These are phyloP conservation scores for Encephalitozoon cuniculi DNA, from an alignment of 371 early-diverging fungal species.

Conservation along the genomic window DNA sequence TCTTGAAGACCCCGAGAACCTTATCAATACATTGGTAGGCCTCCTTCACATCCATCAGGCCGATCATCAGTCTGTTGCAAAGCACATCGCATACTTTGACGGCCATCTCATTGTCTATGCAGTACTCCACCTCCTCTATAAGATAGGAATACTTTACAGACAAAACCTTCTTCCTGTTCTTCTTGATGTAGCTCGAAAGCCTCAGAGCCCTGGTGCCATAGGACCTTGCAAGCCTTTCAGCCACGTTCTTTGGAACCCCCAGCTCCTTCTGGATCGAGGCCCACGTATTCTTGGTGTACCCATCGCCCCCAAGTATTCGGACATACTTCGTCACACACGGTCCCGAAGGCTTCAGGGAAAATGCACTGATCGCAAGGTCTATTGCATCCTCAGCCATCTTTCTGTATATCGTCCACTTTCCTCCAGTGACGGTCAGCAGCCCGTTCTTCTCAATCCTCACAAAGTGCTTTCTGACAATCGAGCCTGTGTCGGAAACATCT, in stretches of 20 bases:
- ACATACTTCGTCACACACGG: constrained; percentile 67
- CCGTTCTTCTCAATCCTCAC: constrained; percentile 73
- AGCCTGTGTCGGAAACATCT: constrained; percentile 70
- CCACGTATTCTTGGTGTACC: constrained; percentile 74
- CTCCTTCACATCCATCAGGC: constrained; percentile 83
- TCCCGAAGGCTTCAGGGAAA: constrained; percentile 60
- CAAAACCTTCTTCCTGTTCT: constrained; percentile 55
- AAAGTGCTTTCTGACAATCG: constrained; percentile 88
- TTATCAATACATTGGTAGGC: constrained; percentile 72
- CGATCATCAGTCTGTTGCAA: constrained; percentile 79
- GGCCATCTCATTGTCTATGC: constrained; percentile 80
- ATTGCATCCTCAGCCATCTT: constrained; percentile 93
- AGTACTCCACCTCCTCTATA: constrained; percentile 85
- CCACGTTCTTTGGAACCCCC: constrained; percentile 81
- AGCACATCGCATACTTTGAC: constrained; percentile 79
- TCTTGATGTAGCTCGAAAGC: constrained; percentile 53
- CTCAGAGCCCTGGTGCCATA: constrained; percentile 79
- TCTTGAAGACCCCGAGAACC: constrained; percentile 68
- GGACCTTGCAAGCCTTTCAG: constrained; percentile 74
- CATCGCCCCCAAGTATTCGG: constrained; percentile 74
- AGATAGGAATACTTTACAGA: constrained; percentile 77
- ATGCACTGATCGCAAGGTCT: constrained; percentile 72
- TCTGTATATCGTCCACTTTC: constrained; percentile 98
- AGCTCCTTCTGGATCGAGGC: constrained; percentile 78
- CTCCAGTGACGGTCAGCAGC: constrained; percentile 88